A percentile compares a stretch with the other conserved stretches of the same genome.
These are phyloP conservation scores for Saccharomyces mikatae DNA, from an alignment of 805 yeast genomes.

Conservation along the genomic window DNA sequence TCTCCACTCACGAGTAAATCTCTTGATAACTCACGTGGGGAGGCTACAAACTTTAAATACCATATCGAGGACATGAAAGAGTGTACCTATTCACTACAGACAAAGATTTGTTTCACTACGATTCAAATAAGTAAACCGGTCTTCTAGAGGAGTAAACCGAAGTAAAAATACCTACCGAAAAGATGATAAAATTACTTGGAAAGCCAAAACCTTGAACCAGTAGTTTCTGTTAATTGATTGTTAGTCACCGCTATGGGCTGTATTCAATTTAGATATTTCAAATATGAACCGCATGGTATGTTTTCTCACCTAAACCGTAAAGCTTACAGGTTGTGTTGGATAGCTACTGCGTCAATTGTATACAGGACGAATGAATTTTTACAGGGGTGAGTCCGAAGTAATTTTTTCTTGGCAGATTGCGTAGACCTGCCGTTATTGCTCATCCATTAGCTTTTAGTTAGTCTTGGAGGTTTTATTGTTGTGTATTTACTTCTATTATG, in stretches of 20 bases:
- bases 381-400: too few relatives aligned
- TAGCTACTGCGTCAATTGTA: slow-evolving; percentile 13
- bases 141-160: not conserved
- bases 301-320: too few relatives aligned
- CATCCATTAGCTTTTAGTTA: not conserved
- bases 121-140: too few relatives aligned
- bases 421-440: not conserved
- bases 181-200: not conserved
- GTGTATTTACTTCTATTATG: not conserved
- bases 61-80: too few relatives aligned
- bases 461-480: not conserved
- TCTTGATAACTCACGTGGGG: not conserved
- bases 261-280: not conserved
- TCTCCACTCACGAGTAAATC: not conserved
- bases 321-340: not conserved
- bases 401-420: not conserved
- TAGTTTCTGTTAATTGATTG: too few relatives aligned
- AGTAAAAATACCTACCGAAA: not conserved
- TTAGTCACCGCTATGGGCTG: too few relatives aligned
- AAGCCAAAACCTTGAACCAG: not conserved
- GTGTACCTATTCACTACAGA: not conserved
- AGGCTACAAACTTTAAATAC: not conserved
- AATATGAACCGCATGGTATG: not conserved
- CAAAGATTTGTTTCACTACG: not conserved
- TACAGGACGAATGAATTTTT: not conserved